Percentiles rank a stretch among this genome's conserved stretches.
Conservation (phyloP, 1,139 yeast genomes). For the Hanseniaspora sp. region DNA sequence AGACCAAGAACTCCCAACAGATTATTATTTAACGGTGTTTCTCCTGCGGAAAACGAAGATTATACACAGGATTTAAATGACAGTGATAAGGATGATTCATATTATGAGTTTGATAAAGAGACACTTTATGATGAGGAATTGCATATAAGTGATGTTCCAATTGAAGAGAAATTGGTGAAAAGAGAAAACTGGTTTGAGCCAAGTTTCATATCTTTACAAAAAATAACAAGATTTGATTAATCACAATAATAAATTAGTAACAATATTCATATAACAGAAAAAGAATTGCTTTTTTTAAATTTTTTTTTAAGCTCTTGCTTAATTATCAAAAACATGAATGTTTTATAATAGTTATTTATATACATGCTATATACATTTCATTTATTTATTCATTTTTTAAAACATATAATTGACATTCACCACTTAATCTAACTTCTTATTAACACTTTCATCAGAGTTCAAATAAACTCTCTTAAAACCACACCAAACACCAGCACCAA, state of each 20-base stretch:
- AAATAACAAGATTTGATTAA: not conserved
- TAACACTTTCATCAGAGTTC: slow-evolving; percentile 8
- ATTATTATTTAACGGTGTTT: slow-evolving; percentile 35
- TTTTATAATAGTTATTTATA: not conserved
- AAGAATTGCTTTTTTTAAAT: not conserved
- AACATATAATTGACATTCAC: not conserved
- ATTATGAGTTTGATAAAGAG: not conserved
- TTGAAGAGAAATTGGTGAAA: not conserved
- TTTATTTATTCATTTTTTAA: not conserved
- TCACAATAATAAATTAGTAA: too few species aligned
- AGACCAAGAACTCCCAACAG: slow-evolving; percentile 40
- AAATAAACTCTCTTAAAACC: slow-evolving; percentile 42
- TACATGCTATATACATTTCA: not conserved
- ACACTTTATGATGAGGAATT: not conserved
- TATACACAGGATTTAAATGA: slow-evolving; percentile 13
- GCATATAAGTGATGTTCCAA: slow-evolving; percentile 5
- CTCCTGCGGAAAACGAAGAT: slow-evolving; percentile 19
- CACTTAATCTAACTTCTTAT: slow-evolving; percentile 1
- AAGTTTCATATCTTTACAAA: slow-evolving; percentile 6
- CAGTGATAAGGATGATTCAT: not conserved
- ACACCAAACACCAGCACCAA: slow-evolving; percentile 91
- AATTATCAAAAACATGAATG: not conserved
- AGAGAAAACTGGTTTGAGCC: slow-evolving; percentile 3
- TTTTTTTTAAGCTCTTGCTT: too few species aligned
- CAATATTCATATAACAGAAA: not conserved